Percentiles rank a stretch among this genome's conserved stretches.
phyloP scores from a whole-genome alignment of 1,139 yeast species.

The Saccharomycopsis crataegensis region DNA sequence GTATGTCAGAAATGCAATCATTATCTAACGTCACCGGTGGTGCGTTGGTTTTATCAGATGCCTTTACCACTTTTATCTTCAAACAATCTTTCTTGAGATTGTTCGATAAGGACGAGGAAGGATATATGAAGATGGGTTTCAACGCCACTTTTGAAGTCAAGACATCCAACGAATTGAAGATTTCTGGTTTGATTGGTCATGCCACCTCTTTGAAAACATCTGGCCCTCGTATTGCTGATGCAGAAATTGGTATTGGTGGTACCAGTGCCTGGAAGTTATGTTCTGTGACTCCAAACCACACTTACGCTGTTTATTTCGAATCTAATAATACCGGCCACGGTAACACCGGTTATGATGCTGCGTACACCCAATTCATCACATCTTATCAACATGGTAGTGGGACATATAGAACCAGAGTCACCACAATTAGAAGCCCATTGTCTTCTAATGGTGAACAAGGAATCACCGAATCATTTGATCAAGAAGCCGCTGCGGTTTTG shows the following conservation, averaged over 20 bases:
- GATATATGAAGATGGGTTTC: conserved; percentile 80
- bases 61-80: conserved; percentile 94
- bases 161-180: conserved; percentile 82
- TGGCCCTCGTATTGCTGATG: conserved; percentile 73
- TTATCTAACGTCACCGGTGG: conserved; percentile 92
- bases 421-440: conserved; percentile 71
- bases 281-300: conserved; percentile 74
- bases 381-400: conserved; percentile 77
- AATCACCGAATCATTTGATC: conserved; percentile 73
- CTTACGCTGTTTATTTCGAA: conserved; percentile 86
- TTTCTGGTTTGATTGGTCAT: conserved; percentile 91
- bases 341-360: conserved; percentile 32
- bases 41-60: conserved; percentile 81
- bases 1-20: conserved; percentile 93
- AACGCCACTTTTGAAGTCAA: conserved; percentile 80
- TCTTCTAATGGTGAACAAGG: conserved; percentile 33
- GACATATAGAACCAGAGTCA: conserved; percentile 80
- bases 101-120: conserved; percentile 69
- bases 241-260: conserved; percentile 90
- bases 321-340: conserved; percentile 38
- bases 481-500: conserved; percentile 96
- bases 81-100: conserved; percentile 87
- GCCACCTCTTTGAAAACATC: conserved; percentile 67
- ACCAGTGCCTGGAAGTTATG: conserved; percentile 84
- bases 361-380: conserved; percentile 57